Evolutionary conservation across 768 basidiomycete genomes (phyloP).

Genomic region (Xanthoconium stramineum): DNA sequence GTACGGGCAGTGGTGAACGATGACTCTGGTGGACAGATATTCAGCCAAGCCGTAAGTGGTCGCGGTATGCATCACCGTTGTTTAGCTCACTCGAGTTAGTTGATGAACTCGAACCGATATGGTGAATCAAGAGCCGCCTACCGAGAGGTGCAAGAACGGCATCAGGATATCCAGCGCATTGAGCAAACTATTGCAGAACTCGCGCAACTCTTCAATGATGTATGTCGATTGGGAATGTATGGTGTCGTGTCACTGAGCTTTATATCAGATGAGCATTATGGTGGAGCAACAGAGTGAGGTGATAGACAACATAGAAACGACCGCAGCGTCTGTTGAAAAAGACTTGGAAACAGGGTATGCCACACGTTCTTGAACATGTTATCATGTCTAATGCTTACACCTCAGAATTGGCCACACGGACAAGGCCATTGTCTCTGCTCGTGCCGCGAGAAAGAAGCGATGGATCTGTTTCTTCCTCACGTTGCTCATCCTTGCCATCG

Average conservation of each 20-base stretch:
- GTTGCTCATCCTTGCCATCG: constrained; percentile 63
- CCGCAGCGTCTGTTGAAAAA: constrained; percentile 70
- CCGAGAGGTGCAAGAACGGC: constrained; percentile 95
- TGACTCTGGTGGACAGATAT: constrained; percentile 79
- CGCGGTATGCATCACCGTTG: not conserved
- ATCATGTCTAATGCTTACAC: constrained; percentile 1
- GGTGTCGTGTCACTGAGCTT: constrained; percentile 1
- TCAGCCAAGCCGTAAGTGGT: constrained; percentile 73
- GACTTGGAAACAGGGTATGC: constrained; percentile 84
- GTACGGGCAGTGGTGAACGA: constrained; percentile 83
- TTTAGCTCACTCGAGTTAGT: constrained; percentile 39
- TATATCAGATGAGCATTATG: constrained; percentile 80
- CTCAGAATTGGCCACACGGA: constrained; percentile 76
- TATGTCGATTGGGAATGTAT: constrained; percentile 33
- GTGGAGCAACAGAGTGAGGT: constrained; percentile 94
- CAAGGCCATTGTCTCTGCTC: constrained; percentile 82
- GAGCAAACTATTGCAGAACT: constrained; percentile 91
- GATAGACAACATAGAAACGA: constrained; percentile 77
- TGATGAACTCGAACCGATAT: constrained; percentile 88
- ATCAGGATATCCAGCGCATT: constrained; percentile 94
- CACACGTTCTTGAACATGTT: not conserved
- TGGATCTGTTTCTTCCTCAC: constrained; percentile 92
- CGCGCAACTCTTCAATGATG: constrained; percentile 94
- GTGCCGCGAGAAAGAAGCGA: constrained; percentile 89
- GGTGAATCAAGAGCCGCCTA: constrained; percentile 89